Evolutionary conservation across 2,329 filamentous ascomycete genomes (phyloP).

Genomic region (Hypoxylon sp.): DNA sequence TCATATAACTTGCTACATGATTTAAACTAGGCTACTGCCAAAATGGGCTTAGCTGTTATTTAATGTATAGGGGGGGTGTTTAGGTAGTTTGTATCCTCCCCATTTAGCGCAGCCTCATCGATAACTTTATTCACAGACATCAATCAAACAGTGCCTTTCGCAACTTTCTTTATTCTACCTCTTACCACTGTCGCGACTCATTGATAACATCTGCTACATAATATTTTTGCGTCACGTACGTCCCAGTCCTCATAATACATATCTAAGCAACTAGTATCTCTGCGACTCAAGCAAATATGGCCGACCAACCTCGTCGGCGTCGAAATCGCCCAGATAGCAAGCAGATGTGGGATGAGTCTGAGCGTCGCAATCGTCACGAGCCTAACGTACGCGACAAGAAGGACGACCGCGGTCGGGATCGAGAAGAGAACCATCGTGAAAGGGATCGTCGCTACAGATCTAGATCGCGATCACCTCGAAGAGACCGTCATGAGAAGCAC

Average conservation of each 20-base stretch:
- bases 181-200: background rate
- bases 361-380: slow-evolving; percentile 57
- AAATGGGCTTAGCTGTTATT: too few relatives aligned
- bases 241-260: background rate
- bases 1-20: too few relatives aligned
- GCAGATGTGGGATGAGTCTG: slow-evolving; percentile 73
- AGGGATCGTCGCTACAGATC: slow-evolving; percentile 51
- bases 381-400: slow-evolving; percentile 49
- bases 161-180: slow-evolving; percentile 6
- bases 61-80: too few relatives aligned
- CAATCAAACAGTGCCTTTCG: background rate
- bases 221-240: background rate
- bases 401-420: slow-evolving; percentile 52
- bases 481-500: slow-evolving; percentile 54
- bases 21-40: too few relatives aligned
- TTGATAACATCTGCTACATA: slow-evolving; percentile 1
- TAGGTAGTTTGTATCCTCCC: too few relatives aligned
- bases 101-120: slow-evolving; percentile 26
- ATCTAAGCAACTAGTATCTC: background rate
- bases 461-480: slow-evolving; percentile 48
- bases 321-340: slow-evolving; percentile 68
- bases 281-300: slow-evolving; percentile 57
- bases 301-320: slow-evolving; percentile 64
- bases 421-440: slow-evolving; percentile 50
- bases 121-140: slow-evolving; percentile 28